Evolutionary conservation across 805 yeast species (phyloP), one percentile per base, ranked within the genome.

Genomic region (Saturnispora mendoncae): DNA sequence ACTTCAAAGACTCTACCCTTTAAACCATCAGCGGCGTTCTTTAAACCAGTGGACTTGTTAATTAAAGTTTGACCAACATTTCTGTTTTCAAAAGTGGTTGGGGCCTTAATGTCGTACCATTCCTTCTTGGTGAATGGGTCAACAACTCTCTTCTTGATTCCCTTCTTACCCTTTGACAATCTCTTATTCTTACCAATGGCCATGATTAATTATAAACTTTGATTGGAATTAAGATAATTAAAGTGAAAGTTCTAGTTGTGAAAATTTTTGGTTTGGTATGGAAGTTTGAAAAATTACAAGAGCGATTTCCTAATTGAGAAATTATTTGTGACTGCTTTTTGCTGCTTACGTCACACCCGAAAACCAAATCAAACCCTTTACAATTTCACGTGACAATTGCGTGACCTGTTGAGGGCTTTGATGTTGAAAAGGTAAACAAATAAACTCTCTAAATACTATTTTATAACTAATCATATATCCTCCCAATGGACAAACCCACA

Each of bases 121-220:
- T 88, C 97, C 76, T 90, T 90, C 74, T 88, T 87, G 81, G 95
- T 78, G 92, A 90, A 90, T 67, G 97, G 97, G 79, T 90, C 98
- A 59, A 87, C 94, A 67, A 84, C 92, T 82, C 82, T 90, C 94
- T 90, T 92, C 94, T 90, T 90, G 71, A 86, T 75, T 66, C 97
- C 97, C 75, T 90, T 90, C 86, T 83, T 82, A 66, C 92, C 90
- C 68, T 74, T 74, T 68, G 80, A 76, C 63, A 83, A 77, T 77
- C 90, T 84, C 77, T 80, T 80, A 71, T 71, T 71, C 65, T 71
- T 71, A 62, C 76, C 76, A 61, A 72, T 74, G 68, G 77, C 78
- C 78, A 72, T 72, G 62, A 55, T 70, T 64, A 45, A 44, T 54
- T 47, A 45, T 47, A 33, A 37, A 15, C 26, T 19, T 29, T 23